phyloP scores from a whole-genome alignment of 2,329 filamentous ascomycete species.

The Tolypocladium inflatum region DNA sequence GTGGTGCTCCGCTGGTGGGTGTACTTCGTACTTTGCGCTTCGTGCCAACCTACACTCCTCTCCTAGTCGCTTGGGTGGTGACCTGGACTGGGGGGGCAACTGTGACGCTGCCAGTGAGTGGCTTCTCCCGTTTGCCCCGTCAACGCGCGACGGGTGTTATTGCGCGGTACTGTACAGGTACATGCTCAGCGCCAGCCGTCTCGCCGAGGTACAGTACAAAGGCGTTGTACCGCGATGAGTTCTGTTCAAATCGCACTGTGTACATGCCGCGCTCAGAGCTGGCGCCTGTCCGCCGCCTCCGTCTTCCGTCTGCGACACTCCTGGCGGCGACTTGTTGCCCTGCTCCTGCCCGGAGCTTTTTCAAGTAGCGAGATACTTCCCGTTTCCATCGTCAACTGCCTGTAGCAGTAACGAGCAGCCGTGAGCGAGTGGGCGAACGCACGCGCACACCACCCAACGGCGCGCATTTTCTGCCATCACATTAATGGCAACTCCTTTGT shows the following conservation, averaged over 20 bases:
- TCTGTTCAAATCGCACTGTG: slow-evolving; percentile 19
- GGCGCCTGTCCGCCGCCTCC: neutral
- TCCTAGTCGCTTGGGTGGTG: neutral
- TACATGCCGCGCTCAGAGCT: slow-evolving; percentile 15
- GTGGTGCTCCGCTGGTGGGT: neutral
- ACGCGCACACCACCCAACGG: neutral
- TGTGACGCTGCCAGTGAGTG: neutral
- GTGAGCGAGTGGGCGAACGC: neutral
- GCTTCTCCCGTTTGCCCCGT: neutral
- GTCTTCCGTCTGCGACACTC: neutral
- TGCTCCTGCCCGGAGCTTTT: neutral
- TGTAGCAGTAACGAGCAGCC: neutral
- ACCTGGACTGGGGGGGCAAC: neutral
- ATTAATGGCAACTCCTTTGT: neutral
- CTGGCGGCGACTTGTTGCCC: too few species aligned
- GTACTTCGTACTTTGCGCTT: neutral
- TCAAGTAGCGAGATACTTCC: neutral
- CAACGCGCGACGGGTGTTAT: slow-evolving; percentile 4
- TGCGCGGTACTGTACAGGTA: slow-evolving; percentile 30
- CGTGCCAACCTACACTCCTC: neutral
- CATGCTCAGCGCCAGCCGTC: slow-evolving; percentile 18
- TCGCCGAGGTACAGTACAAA: slow-evolving; percentile 26
- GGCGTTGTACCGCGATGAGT: slow-evolving; percentile 17
- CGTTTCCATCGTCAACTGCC: neutral
- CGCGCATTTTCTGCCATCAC: neutral